Percentiles rank a stretch among this genome's conserved stretches.
Evolutionary conservation across 2,329 filamentous ascomycete species (phyloP).

Genomic region (Botrytis pseudocinerea): DNA sequence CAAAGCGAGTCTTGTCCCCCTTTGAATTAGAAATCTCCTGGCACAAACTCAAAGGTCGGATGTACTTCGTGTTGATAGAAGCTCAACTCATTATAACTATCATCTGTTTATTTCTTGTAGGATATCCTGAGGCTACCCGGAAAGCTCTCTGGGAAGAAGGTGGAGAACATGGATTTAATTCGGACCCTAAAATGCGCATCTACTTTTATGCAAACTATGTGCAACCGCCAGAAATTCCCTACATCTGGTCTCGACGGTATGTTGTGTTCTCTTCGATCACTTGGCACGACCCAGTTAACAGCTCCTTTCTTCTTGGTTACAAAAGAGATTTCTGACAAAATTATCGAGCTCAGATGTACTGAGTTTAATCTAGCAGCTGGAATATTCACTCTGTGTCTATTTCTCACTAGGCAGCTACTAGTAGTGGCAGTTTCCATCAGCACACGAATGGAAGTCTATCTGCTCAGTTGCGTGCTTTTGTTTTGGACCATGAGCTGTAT

Average conservation of each 20-base stretch:
- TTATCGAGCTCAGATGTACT: neutral
- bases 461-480: neutral
- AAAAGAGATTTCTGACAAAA: neutral
- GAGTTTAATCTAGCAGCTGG: neutral
- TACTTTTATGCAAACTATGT: neutral
- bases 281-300: neutral
- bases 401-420: neutral
- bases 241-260: neutral
- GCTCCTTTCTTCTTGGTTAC: neutral
- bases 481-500: neutral
- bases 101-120: neutral
- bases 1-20: neutral
- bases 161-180: neutral
- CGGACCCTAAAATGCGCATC: neutral
- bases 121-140: neutral
- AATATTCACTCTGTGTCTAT: neutral
- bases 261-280: neutral
- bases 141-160: neutral
- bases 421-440: neutral
- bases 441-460: neutral
- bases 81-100: neutral
- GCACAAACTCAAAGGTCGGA: neutral
- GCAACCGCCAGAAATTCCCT: neutral
- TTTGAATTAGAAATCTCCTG: neutral
- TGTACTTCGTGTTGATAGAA: neutral